Conservation (phyloP, 2,329 filamentous ascomycete species). For the Cordyceps cateniannulata region DNA sequence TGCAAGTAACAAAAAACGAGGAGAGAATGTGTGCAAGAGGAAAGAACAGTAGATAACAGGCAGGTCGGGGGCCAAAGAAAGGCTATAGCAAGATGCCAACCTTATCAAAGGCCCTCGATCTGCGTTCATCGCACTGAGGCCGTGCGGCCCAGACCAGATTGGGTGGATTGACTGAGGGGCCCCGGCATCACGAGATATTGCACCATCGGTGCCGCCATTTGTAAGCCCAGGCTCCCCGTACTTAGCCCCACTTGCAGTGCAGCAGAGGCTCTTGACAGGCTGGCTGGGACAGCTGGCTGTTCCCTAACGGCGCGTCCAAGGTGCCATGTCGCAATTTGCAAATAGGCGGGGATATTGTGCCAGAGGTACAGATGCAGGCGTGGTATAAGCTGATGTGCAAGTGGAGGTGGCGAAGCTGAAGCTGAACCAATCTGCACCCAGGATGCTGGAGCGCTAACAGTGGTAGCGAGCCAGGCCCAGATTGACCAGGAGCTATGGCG, state of each 20-base stretch:
- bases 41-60: not conserved
- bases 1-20: not conserved
- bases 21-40: not conserved
- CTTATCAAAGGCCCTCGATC: constrained; percentile 8
- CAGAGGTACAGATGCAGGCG: constrained; percentile 10
- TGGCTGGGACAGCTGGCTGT: not conserved
- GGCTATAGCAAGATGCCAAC: constrained; percentile 2
- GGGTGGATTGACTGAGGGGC: constrained; percentile 4
- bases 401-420: not conserved
- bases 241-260: constrained; percentile 12
- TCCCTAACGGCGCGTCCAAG: not conserved
- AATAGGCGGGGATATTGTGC: constrained; percentile 12
- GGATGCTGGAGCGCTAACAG: not conserved
- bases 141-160: constrained; percentile 2
- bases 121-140: not conserved
- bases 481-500: not conserved
- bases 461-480: not conserved
- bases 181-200: constrained; percentile 53
- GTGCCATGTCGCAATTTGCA: constrained; percentile 10
- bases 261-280: constrained; percentile 1
- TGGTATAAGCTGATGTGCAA: constrained; percentile 1
- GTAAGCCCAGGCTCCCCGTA: constrained; percentile 26
- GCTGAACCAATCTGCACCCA: not conserved
- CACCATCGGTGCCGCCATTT: constrained; percentile 47
- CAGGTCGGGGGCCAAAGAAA: not conserved